These are phyloP conservation scores for Phialocephala sp. DNA, from an alignment of 2,329 filamentous ascomycete genomes.

Conservation along the genomic window DNA sequence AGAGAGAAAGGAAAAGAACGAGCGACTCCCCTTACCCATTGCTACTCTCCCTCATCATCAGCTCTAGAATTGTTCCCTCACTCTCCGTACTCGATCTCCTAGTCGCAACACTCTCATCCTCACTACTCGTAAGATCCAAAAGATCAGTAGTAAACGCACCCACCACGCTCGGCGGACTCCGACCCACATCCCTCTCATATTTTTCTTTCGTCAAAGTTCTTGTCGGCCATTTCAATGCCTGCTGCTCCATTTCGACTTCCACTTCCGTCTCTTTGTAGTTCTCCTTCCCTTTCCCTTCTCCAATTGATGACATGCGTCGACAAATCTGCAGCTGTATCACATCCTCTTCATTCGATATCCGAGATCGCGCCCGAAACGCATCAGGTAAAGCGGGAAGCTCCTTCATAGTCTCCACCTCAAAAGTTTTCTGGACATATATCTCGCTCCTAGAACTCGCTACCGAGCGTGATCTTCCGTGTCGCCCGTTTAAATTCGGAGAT, in stretches of 20 bases:
- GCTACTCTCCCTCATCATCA: neutral
- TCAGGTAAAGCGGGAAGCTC: neutral
- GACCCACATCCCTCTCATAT: neutral
- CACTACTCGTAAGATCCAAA: neutral
- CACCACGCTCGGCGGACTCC: neutral
- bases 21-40: neutral
- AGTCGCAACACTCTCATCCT: neutral
- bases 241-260: neutral
- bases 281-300: neutral
- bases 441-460: neutral
- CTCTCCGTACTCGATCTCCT: neutral
- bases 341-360: neutral
- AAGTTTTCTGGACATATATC: conserved; percentile 9
- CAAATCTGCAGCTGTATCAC: neutral
- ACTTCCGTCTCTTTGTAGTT: neutral
- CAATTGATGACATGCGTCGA: neutral
- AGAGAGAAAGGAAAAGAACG: neutral
- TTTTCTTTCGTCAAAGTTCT: conserved; percentile 3
- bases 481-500: neutral
- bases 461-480: neutral
- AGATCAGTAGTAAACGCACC: conserved; percentile 6
- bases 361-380: neutral
- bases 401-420: conserved; percentile 10
- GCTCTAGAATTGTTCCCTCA: neutral
- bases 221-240: neutral